Evolutionary conservation across 495 filamentous ascomycete genomes (phyloP).

Genomic region (Rhypophila decipiens): DNA sequence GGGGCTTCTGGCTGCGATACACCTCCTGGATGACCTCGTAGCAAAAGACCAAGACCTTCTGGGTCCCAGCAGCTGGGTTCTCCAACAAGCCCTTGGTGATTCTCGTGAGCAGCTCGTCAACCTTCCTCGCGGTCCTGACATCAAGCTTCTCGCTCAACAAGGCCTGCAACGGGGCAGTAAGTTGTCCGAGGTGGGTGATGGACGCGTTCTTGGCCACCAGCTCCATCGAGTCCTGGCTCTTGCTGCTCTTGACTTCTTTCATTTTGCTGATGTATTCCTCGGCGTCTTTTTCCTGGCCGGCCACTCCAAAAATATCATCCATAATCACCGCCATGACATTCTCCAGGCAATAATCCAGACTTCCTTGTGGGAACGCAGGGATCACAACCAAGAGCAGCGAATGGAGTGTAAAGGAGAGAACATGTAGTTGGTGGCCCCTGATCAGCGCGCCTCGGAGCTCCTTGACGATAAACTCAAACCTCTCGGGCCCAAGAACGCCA

Average conservation of each 20-base stretch:
- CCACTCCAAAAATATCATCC: constrained; percentile 95
- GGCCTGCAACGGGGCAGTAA: constrained; percentile 69
- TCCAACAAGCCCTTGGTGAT: constrained; percentile 75
- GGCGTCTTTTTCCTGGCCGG: constrained; percentile 95
- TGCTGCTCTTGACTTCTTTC: constrained; percentile 96
- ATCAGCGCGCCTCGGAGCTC: constrained; percentile 77
- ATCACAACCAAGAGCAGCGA: constrained; percentile 74
- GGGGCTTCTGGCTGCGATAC: constrained; percentile 53
- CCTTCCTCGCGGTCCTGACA: constrained; percentile 70
- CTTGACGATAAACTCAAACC: constrained; percentile 88
- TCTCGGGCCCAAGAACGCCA: constrained; percentile 67
- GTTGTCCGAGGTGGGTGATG: constrained; percentile 61
- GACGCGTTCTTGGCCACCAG: constrained; percentile 76
- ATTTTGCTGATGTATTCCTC: constrained; percentile 92
- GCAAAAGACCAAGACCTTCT: constrained; percentile 81
- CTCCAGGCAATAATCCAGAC: constrained; percentile 79
- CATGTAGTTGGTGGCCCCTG: constrained; percentile 87
- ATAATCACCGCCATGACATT: constrained; percentile 79
- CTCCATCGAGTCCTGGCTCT: constrained; percentile 97
- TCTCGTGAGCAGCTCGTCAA: constrained; percentile 81
- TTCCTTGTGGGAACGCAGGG: constrained; percentile 70
- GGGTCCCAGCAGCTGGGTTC: constrained; percentile 67
- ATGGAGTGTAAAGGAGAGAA: constrained; percentile 91
- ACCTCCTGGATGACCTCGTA: constrained; percentile 87
- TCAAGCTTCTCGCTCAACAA: constrained; percentile 78